Base-by-base conservation (phyloP, 2,329 filamentous ascomycete species). In the Alternaria dauci region DNA sequence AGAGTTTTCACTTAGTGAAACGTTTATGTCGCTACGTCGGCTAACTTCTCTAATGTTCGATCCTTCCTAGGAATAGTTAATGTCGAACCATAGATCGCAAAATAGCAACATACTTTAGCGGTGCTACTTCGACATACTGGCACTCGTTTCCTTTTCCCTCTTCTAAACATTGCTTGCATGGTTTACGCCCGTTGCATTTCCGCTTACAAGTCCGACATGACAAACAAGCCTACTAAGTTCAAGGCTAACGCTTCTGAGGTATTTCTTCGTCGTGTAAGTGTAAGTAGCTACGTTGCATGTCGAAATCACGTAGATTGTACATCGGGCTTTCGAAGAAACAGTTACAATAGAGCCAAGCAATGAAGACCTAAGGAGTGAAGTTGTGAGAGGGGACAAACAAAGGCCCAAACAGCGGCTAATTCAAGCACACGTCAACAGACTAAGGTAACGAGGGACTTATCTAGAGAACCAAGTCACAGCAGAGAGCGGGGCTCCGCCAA, bases 21-120 rank as follows among this genome's bases (percentile, higher is more conserved):
- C 4, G 25, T 52, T 41, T 28, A 4, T 20, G 36, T 52, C 11
- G 25, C 42, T 1, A 20, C 18, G 8, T 18, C 12, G 5, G 8
- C 6, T 41, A 52, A 12, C 3, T 39, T 12, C 25, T 30, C 14
- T 11, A 52, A 32, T 25, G 1, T 5, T 52, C 11, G 6, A 16
- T 52, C 38, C 16, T 42, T 11, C 16, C 50, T 52, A 42, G 36
- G n/a, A 23, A 42, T 28, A 32, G 50, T 52, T 32, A 52, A 23
- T 42, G 5, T 2, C 26, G 23, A n/a, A 42, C 36, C 8, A 32
- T 42, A 2, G 42, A 5, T 42, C 12, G 12, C 36, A n/a, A 18
- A 44, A 5, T 44, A 14, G 38, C 18, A 9, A 51, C 34, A 26
- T 51, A 51, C 47, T n/a, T 39, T 18, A 3, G 9, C 3, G 23